Conservation (phyloP, 2,329 filamentous ascomycete genomes). For the Sclerotinia minor region DNA sequence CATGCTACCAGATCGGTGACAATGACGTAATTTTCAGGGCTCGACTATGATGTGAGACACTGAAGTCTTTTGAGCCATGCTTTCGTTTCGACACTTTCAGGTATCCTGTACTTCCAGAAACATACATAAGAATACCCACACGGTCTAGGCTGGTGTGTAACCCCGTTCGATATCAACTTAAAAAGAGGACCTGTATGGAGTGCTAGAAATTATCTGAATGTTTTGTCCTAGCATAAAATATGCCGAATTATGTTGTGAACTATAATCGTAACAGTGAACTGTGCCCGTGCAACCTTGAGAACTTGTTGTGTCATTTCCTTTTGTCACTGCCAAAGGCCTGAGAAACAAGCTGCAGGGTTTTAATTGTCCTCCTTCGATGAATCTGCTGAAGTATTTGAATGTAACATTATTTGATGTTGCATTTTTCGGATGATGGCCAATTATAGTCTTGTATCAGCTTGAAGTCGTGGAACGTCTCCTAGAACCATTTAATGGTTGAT, state of each 20-base stretch:
- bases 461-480: background rate
- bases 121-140: background rate
- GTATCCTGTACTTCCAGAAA: background rate
- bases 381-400: too few species aligned
- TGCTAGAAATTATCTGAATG: background rate
- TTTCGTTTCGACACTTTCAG: background rate
- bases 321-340: too few species aligned
- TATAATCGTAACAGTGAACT: background rate
- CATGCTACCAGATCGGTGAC: conserved; percentile 21
- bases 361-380: too few species aligned
- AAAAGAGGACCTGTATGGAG: background rate
- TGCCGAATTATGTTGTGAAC: background rate
- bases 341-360: too few species aligned
- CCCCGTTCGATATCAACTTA: background rate
- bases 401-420: too few species aligned
- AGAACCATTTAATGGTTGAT: background rate
- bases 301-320: conserved; percentile 18
- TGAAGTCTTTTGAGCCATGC: background rate
- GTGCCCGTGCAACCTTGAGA: conserved; percentile 14
- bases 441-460: background rate
- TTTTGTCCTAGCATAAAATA: background rate
- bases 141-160: background rate
- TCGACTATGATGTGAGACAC: background rate
- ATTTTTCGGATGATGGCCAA: too few species aligned
- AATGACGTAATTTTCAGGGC: background rate